Evolutionary conservation across 116 monocot genomes (phyloP).

Genomic region (Dioscorea cayenensis): DNA sequence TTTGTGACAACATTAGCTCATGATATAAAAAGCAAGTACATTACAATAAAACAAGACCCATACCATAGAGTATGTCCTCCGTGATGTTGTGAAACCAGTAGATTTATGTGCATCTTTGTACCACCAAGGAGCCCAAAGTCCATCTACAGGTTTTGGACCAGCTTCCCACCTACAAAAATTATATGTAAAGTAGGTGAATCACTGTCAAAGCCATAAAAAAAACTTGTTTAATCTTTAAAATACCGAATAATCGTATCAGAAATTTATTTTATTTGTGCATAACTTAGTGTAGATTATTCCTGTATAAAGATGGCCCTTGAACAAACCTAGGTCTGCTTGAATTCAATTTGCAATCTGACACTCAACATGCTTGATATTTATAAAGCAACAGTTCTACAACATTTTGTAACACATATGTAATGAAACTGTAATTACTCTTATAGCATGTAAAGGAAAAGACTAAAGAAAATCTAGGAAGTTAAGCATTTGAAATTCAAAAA

Average conservation of each 20-base stretch:
- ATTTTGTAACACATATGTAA: too few species aligned
- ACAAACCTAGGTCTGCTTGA: too few species aligned
- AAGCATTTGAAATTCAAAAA: neutral
- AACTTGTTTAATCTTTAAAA: too few species aligned
- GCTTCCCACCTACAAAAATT: constrained; percentile 70
- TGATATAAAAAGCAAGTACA: neutral
- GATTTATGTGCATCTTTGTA: constrained; percentile 82
- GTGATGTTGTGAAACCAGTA: constrained; percentile 53
- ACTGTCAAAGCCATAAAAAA: too few species aligned
- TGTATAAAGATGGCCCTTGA: too few species aligned
- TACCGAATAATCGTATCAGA: too few species aligned
- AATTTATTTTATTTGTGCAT: too few species aligned
- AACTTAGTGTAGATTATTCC: too few species aligned
- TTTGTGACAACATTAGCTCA: too few species aligned
- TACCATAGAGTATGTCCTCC: constrained; percentile 40
- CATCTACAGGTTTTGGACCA: constrained; percentile 79
- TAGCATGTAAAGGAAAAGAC: neutral
- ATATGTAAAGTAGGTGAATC: too few species aligned
- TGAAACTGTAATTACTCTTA: neutral
- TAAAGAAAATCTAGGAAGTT: neutral
- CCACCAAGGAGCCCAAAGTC: constrained; percentile 99
- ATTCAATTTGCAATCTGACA: too few species aligned
- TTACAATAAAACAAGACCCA: constrained; percentile 9
- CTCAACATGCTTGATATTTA: neutral
- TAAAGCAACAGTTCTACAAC: neutral